These are phyloP conservation scores for Hypoxylon rubiginosum DNA, from an alignment of 2,329 filamentous ascomycete species.

Conservation along the genomic window DNA sequence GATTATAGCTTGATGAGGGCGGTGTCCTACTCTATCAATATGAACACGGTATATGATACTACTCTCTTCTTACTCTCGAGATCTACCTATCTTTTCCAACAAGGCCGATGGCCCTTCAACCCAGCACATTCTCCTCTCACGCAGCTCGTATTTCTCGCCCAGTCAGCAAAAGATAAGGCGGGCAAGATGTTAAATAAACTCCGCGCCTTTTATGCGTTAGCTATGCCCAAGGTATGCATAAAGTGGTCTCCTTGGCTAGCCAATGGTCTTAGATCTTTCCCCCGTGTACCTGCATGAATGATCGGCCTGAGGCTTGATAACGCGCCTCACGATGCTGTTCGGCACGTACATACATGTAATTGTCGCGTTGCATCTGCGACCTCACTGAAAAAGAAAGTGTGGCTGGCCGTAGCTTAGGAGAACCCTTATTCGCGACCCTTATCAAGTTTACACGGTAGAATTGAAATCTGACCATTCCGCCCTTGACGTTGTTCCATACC, in stretches of 20 bases:
- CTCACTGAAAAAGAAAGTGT: constrained; percentile 6
- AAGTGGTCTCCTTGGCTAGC: constrained; percentile 13
- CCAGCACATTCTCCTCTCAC: neutral
- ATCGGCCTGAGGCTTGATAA: constrained; percentile 23
- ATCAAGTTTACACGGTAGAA: constrained; percentile 10
- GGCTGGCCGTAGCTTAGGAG: constrained; percentile 5
- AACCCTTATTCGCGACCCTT: constrained; percentile 10
- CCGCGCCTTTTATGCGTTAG: constrained; percentile 28
- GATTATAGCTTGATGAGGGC: neutral
- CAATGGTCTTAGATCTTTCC: constrained; percentile 22
- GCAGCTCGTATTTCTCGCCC: neutral
- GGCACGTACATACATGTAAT: constrained; percentile 26
- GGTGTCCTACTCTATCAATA: neutral
- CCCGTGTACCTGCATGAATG: constrained; percentile 38
- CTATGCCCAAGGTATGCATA: constrained; percentile 25
- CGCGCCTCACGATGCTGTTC: constrained; percentile 10
- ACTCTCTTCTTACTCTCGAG: neutral
- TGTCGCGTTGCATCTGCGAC: constrained; percentile 23
- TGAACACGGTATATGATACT: neutral
- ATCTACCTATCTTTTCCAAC: constrained; percentile 1
- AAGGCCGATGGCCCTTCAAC: constrained; percentile 10
- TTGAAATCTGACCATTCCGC: constrained; percentile 17
- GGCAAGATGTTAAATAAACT: constrained; percentile 21
- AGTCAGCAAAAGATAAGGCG: constrained; percentile 1
- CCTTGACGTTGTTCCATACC: neutral